These are phyloP conservation scores for Skeletonema grethae DNA, from an alignment of 108 stramenopile genomes.

Conservation along the genomic window DNA sequence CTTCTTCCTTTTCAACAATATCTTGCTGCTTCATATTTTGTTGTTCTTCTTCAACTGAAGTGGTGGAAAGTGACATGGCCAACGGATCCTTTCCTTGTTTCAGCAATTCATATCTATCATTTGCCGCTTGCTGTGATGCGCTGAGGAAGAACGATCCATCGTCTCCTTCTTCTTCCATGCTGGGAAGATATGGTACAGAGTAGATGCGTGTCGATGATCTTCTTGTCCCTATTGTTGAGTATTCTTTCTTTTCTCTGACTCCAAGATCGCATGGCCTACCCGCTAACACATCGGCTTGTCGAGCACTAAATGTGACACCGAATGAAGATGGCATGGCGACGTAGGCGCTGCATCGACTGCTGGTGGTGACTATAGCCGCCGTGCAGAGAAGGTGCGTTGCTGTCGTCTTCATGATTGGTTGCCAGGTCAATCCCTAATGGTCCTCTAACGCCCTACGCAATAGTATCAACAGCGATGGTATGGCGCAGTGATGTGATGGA, in stretches of 20 bases:
- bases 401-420: neutral
- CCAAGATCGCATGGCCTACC: too few species aligned
- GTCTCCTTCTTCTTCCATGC: neutral
- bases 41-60: neutral
- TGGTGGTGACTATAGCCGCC: neutral
- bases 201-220: neutral
- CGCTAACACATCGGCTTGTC: too few species aligned
- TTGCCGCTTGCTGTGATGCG: slow-evolving; percentile 1
- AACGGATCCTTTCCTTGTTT: slow-evolving; percentile 1
- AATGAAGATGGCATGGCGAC: neutral
- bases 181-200: neutral
- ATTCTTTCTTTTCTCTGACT: neutral
- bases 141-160: slow-evolving; percentile 5
- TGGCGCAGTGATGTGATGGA: too few species aligned
- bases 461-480: too few species aligned
- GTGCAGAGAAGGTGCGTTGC: neutral
- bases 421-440: neutral
- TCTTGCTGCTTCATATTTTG: neutral
- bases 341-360: neutral
- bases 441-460: too few species aligned
- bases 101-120: neutral
- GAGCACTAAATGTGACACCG: neutral
- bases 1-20: neutral
- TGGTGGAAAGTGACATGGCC: neutral
- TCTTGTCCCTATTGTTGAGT: neutral